phyloP scores from a whole-genome alignment of 2,329 filamentous ascomycete genomes.

The Venturiaceae sp. region DNA sequence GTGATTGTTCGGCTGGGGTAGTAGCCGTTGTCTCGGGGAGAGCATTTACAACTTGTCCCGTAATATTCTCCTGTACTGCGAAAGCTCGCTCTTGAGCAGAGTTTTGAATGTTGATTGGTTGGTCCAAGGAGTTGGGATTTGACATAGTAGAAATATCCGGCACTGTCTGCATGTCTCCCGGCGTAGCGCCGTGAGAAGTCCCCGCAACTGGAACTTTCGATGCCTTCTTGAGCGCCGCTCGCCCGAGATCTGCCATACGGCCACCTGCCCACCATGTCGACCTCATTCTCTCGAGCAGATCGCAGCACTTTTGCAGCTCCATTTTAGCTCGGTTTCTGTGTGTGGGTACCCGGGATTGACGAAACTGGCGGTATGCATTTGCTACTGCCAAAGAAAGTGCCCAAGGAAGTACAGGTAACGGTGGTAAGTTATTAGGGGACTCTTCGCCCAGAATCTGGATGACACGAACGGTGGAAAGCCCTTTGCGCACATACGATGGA shows the following conservation, averaged over 20 bases:
- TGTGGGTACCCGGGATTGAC: conserved; percentile 38
- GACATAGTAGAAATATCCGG: not conserved
- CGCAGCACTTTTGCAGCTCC: conserved; percentile 33
- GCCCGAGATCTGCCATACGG: conserved; percentile 32
- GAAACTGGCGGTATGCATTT: conserved; percentile 47
- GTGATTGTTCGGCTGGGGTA: not conserved
- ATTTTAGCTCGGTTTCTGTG: conserved; percentile 36
- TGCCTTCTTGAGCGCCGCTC: conserved; percentile 27
- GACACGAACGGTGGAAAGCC: conserved; percentile 45
- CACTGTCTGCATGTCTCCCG: not conserved
- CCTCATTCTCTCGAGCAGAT: conserved; percentile 32
- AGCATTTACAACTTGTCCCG: not conserved
- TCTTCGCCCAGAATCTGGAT: conserved; percentile 40
- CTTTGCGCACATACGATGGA: conserved; percentile 43
- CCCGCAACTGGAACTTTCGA: not conserved
- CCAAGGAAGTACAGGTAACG: conserved; percentile 46
- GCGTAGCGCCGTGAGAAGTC: not conserved
- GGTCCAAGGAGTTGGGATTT: not conserved
- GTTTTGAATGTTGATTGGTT: not conserved
- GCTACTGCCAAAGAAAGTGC: conserved; percentile 45
- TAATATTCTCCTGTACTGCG: not conserved
- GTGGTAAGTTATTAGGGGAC: conserved; percentile 35
- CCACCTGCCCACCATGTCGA: conserved; percentile 36
- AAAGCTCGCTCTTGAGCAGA: not conserved
- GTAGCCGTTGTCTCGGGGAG: not conserved